Evolutionary conservation across 768 basidiomycete species (phyloP).

Genomic region (Mycena kentingensis): DNA sequence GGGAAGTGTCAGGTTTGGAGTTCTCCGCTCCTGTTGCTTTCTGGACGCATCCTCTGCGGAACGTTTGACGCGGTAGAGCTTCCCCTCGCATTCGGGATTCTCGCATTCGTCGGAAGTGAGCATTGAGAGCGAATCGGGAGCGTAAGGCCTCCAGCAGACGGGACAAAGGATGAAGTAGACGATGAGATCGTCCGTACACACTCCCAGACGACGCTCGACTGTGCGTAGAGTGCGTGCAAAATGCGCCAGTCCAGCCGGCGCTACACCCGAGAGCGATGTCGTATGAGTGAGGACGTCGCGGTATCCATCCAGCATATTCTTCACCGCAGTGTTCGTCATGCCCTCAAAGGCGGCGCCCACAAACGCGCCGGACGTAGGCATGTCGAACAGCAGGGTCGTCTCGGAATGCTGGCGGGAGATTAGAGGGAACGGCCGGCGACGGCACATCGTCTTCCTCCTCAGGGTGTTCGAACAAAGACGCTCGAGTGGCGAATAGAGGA

Average conservation of each 20-base stretch:
- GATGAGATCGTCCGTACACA: conserved; percentile 20
- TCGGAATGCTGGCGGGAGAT: conserved; percentile 24
- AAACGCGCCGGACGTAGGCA: conserved; percentile 26
- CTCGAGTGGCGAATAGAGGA: too few species aligned
- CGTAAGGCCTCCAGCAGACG: conserved; percentile 24
- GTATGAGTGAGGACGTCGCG: background rate
- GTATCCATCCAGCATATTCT: conserved; percentile 11
- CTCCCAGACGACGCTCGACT: conserved; percentile 23
- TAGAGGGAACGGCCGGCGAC: background rate
- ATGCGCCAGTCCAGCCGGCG: conserved; percentile 14
- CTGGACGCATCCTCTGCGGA: too few species aligned
- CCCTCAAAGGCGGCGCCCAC: conserved; percentile 19
- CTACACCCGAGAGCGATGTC: background rate
- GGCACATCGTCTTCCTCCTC: too few species aligned
- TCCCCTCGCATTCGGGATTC: too few species aligned
- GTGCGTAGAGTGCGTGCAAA: conserved; percentile 24
- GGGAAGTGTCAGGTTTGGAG: too few species aligned
- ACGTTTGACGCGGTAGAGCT: too few species aligned
- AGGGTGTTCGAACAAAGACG: too few species aligned
- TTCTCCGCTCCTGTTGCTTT: too few species aligned
- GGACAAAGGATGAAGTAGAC: conserved; percentile 22
- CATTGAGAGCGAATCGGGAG: too few species aligned
- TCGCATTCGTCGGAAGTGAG: too few species aligned
- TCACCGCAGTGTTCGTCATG: conserved; percentile 17
- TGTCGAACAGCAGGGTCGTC: conserved; percentile 27